Evolutionary conservation across 257 asterid genomes (phyloP).

Genomic region (Cinchona pubescens): DNA sequence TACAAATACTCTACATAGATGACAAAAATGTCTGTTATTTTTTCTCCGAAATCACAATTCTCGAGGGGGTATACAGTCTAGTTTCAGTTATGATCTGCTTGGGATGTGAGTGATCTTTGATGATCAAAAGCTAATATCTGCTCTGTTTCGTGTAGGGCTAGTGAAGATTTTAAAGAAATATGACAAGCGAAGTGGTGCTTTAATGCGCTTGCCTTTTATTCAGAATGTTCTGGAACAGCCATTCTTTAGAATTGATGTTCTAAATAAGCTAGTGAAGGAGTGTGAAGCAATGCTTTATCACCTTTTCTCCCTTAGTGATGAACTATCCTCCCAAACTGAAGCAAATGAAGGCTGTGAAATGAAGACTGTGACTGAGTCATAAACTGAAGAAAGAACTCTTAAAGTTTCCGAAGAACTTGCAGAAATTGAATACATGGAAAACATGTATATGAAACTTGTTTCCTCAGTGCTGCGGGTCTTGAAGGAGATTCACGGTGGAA

Average conservation of each 20-base stretch:
- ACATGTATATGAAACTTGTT: constrained; percentile 53
- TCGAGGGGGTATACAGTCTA: not conserved
- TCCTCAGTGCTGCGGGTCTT: constrained; percentile 56
- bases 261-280: constrained; percentile 56
- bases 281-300: constrained; percentile 59
- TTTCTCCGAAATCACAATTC: no score
- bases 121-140: not conserved
- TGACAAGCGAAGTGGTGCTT: constrained; percentile 67
- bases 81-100: not conserved
- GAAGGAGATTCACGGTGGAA: constrained; percentile 60
- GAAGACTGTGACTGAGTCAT: constrained; percentile 20
- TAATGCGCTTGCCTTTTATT: constrained; percentile 60
- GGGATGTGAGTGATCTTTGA: not conserved
- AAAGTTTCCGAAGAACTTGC: constrained; percentile 52
- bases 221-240: constrained; percentile 65
- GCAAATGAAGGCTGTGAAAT: constrained; percentile 24
- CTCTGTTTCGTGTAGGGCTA: constrained; percentile 49
- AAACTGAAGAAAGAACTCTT: constrained; percentile 14
- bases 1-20: not conserved
- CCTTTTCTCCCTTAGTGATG: constrained; percentile 49
- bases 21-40: not conserved
- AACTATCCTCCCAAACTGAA: constrained; percentile 36
- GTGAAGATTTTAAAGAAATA: constrained; percentile 56
- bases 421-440: constrained; percentile 57
- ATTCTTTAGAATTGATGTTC: constrained; percentile 51